phyloP scores from a whole-genome alignment of 805 yeast genomes.

The Lipomyces chichibuensis region DNA sequence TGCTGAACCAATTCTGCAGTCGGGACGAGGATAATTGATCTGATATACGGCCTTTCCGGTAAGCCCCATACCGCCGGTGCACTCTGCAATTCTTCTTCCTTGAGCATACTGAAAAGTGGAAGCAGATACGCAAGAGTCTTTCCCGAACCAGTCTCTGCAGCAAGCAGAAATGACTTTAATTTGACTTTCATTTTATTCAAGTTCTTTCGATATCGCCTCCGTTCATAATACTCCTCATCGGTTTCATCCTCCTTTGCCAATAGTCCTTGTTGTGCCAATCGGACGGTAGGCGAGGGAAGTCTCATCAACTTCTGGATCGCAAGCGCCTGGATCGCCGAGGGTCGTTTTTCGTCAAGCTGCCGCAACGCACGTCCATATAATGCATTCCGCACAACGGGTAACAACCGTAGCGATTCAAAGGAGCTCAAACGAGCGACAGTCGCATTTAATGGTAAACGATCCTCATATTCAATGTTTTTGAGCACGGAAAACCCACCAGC shows the following conservation, averaged over 20 bases:
- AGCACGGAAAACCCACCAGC: constrained; percentile 43
- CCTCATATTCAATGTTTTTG: constrained; percentile 37
- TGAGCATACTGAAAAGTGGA: constrained; percentile 69
- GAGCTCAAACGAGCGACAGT: constrained; percentile 56
- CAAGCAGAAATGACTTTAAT: constrained; percentile 70
- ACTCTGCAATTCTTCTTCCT: constrained; percentile 55
- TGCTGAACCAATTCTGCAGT: constrained; percentile 88
- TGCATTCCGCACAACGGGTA: constrained; percentile 67
- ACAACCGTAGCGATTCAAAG: constrained; percentile 68
- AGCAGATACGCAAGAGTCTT: constrained; percentile 90
- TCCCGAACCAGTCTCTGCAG: constrained; percentile 98
- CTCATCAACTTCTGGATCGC: constrained; percentile 53
- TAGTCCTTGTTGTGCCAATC: constrained; percentile 11
- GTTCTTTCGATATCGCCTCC: constrained; percentile 17
- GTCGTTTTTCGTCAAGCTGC: constrained; percentile 43
- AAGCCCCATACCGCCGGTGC: constrained; percentile 46
- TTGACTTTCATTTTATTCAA: constrained; percentile 41
- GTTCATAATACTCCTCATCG: constrained; percentile 26
- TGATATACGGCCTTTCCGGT: constrained; percentile 51
- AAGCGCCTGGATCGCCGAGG: constrained; percentile 84
- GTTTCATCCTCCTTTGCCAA: constrained; percentile 12
- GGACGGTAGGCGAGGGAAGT: constrained; percentile 26
- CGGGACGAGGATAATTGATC: constrained; percentile 81
- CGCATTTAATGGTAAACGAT: constrained; percentile 44
- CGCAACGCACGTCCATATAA: constrained; percentile 55